Base-by-base conservation (phyloP, 2,329 filamentous ascomycete species). In the Colletotrichum agaves region DNA sequence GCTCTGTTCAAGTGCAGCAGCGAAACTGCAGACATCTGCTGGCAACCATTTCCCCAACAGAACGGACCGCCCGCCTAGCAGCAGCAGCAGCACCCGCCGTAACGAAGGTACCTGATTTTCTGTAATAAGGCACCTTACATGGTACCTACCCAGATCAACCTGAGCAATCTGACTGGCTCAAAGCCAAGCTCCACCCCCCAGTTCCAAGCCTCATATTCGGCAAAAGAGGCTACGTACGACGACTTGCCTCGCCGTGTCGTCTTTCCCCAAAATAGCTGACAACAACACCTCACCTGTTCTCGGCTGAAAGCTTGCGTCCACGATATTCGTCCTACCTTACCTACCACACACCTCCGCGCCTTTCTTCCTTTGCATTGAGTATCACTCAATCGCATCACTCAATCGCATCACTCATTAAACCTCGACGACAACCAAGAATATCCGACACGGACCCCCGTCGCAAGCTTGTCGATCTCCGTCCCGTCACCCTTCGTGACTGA, bases 191-290 rank as follows among this genome's bases (percentile, higher is more conserved):
- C 46, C 63, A 52, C 21, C 52, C 59, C 49, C 63, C 50, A 67
- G 33, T 62, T 65, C 65, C 66, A 61, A 69, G 66, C 66, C 62
- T 69, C 66, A 39, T 67, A 57, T 50, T 67, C 62, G 66, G 62
- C 27, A 46, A 61, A 69, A 69, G 57, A 69, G 66, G 66, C 66
- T 69, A 69, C 62, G 66, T 69, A 69, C 66, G 66, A 69, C 66
- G 52, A 41, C 47, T 56, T 27, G 27, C 55, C 44, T 69, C 52
- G 61, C 46, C 46, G 21, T 43, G 44, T 47, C 56, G 21, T 47
- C 41, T 64, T 41, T 58, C 63, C 64, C 60, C 60, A 49, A 50
- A 47, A 52, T 61, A 68, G 61, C 61, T 65, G 65, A 68, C 61
- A 68, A 60, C 61, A 64, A 59, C 50, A 59, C 47, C n/a, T 52